Conservation (phyloP, 441 rosid species). For the Adansonia rubrostipa region DNA sequence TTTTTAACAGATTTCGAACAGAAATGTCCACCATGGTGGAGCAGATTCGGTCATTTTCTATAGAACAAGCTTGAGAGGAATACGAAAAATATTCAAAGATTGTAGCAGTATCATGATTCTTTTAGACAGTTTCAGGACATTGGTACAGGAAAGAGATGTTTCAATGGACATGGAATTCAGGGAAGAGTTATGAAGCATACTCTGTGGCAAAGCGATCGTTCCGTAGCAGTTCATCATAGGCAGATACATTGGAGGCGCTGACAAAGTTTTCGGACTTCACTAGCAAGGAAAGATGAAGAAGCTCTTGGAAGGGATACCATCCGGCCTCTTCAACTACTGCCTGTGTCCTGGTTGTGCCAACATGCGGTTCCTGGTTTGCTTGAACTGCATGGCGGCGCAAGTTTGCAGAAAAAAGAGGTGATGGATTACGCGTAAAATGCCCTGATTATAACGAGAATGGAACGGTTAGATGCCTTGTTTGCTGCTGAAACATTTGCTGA, state of each 20-base stretch:
- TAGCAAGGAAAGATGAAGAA: conserved; percentile 40
- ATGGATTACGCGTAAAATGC: conserved; percentile 52
- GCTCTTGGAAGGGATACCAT: conserved; percentile 59
- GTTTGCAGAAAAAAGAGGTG: conserved; percentile 38
- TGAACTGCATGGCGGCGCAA: conserved; percentile 75
- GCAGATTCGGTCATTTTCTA: conserved; percentile 65
- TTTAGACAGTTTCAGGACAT: conserved; percentile 58
- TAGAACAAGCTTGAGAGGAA: conserved; percentile 76
- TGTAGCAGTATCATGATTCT: conserved; percentile 65
- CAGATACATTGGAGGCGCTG: conserved; percentile 84
- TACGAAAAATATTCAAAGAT: conserved; percentile 78
- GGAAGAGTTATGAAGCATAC: conserved; percentile 69
- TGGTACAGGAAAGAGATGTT: conserved; percentile 68
- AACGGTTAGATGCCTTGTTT: conserved; percentile 65
- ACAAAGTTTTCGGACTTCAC: conserved; percentile 67
- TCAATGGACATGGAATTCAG: conserved; percentile 73
- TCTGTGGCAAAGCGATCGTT: conserved; percentile 61
- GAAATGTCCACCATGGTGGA: conserved; percentile 71
- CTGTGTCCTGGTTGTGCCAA: conserved; percentile 60
- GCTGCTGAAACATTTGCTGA: conserved; percentile 36
- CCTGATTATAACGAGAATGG: conserved; percentile 85
- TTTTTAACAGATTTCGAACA: conserved; percentile 48
- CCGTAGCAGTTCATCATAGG: conserved; percentile 81
- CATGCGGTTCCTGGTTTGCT: conserved; percentile 67
- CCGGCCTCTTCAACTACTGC: conserved; percentile 20